phyloP scores from a whole-genome alignment of 306 rosid genomes.

The Abrus precatorius region DNA sequence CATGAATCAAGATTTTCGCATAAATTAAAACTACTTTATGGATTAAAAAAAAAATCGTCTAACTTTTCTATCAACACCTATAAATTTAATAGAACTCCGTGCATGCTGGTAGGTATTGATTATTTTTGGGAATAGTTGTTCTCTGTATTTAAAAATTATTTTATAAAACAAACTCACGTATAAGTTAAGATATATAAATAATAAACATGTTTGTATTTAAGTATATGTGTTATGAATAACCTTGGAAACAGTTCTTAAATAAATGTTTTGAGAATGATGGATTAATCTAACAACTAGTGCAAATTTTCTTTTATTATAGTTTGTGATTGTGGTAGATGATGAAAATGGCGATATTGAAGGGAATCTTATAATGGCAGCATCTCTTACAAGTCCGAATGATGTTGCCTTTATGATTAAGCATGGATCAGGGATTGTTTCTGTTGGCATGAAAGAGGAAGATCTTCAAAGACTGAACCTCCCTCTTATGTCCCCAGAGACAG shows the following conservation, averaged over 20 bases:
- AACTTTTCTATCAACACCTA: no score
- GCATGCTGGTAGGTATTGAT: no score
- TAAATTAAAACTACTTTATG: not conserved
- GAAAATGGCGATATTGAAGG: constrained; percentile 78
- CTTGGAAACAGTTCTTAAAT: not conserved
- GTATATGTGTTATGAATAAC: not conserved
- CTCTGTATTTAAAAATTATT: no score
- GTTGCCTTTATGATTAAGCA: constrained; percentile 78
- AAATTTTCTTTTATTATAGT: constrained; percentile 46
- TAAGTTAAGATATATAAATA: not conserved
- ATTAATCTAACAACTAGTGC: constrained; percentile 31
- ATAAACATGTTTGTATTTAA: not conserved
- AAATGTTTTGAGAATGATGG: constrained; percentile 2
- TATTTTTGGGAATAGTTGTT: no score
- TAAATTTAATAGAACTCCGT: no score
- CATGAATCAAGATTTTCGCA: not conserved
- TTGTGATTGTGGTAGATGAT: constrained; percentile 90
- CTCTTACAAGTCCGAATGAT: constrained; percentile 59
- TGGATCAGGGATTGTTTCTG: constrained; percentile 87
- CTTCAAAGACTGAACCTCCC: constrained; percentile 85
- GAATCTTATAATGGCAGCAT: constrained; percentile 79
- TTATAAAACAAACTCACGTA: not conserved
- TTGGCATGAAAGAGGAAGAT: constrained; percentile 84
- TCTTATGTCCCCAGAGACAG: constrained; percentile 77
- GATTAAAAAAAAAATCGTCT: no score